Conservation (phyloP, 495 filamentous ascomycete species). For the Apiosordaria backusii region DNA sequence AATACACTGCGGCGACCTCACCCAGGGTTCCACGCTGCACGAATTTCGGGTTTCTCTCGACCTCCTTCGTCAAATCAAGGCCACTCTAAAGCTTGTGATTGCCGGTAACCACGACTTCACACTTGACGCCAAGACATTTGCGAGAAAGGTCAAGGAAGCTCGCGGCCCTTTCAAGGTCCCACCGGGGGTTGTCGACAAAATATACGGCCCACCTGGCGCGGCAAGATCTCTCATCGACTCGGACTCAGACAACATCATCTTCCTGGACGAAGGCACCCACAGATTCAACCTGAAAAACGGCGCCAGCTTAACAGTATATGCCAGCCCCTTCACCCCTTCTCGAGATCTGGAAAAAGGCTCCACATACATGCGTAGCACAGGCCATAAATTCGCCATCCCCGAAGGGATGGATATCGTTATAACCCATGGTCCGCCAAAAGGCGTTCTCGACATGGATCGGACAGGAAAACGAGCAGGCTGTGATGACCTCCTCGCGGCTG, state of each 20-base stretch:
- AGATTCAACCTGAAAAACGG: constrained; percentile 56
- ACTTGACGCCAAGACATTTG: constrained; percentile 50
- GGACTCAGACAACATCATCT: constrained; percentile 52
- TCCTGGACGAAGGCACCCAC: constrained; percentile 64
- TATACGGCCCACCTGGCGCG: constrained; percentile 13
- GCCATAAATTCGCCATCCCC: constrained; percentile 48
- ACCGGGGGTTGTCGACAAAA: background rate
- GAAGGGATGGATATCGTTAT: constrained; percentile 60
- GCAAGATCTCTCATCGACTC: constrained; percentile 27
- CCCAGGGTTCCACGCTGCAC: constrained; percentile 52
- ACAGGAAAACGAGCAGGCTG: constrained; percentile 50
- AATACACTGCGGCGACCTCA: constrained; percentile 74
- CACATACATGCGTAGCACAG: constrained; percentile 50
- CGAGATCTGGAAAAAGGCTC: constrained; percentile 57
- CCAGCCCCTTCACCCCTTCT: constrained; percentile 65
- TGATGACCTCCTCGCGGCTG: constrained; percentile 52
- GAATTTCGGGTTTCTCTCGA: constrained; percentile 53
- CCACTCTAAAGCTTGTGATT: constrained; percentile 73
- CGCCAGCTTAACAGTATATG: constrained; percentile 60
- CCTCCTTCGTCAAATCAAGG: constrained; percentile 54
- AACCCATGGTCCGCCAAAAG: constrained; percentile 69
- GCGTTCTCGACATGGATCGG: constrained; percentile 50
- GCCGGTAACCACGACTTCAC: constrained; percentile 78
- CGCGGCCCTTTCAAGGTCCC: background rate
- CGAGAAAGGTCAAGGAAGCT: no score